These are phyloP conservation scores for Apiospora malaysiana DNA, from an alignment of 2,329 filamentous ascomycete species.

Conservation along the genomic window DNA sequence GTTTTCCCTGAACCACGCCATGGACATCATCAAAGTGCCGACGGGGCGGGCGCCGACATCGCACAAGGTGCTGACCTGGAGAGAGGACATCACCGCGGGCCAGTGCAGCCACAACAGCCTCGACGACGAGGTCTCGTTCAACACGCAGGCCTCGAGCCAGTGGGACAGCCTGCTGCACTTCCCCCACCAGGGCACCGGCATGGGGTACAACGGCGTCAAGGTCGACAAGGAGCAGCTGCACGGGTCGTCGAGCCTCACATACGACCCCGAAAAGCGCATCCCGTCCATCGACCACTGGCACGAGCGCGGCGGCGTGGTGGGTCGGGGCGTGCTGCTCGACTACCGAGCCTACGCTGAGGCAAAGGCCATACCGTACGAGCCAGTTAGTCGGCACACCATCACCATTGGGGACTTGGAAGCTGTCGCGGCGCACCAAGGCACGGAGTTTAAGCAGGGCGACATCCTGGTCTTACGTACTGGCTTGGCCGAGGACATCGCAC, in stretches of 20 bases:
- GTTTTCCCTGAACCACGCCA: constrained; percentile 24
- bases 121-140: constrained; percentile 27
- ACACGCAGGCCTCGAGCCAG: constrained; percentile 26
- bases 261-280: constrained; percentile 21
- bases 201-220: constrained; percentile 21
- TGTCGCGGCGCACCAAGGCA: constrained; percentile 50
- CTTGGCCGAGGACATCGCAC: constrained; percentile 42
- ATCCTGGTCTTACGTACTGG: constrained; percentile 63
- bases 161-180: constrained; percentile 26
- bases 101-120: not conserved
- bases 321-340: constrained; percentile 59
- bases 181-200: constrained; percentile 21
- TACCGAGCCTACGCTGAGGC: constrained; percentile 52
- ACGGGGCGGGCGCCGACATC: constrained; percentile 18
- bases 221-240: constrained; percentile 21
- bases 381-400: constrained; percentile 50
- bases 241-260: not conserved
- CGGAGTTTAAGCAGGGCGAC: constrained; percentile 54
- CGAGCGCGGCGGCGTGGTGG: constrained; percentile 50
- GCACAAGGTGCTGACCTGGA: constrained; percentile 24
- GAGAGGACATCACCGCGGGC: constrained; percentile 20
- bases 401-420: constrained; percentile 48
- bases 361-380: constrained; percentile 43
- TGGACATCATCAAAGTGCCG: constrained; percentile 23
- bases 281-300: constrained; percentile 26